phyloP scores from a whole-genome alignment of 2,329 filamentous ascomycete genomes.

The Capronia coronata region DNA sequence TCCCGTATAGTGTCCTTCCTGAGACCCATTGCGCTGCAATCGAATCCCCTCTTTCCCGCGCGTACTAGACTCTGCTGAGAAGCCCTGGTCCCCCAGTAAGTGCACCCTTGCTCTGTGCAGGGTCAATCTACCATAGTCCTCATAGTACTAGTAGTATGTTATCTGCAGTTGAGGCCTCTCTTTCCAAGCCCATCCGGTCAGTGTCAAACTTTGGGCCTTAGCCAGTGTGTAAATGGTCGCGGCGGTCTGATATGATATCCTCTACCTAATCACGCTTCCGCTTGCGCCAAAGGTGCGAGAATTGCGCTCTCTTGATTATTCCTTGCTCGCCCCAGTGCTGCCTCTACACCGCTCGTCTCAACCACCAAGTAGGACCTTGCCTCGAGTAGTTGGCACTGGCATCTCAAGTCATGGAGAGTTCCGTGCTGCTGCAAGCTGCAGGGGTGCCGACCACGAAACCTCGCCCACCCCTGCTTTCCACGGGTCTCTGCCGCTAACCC shows the following conservation, averaged over 20 bases:
- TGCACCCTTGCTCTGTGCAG: background rate
- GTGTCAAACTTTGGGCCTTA: background rate
- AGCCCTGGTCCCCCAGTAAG: background rate
- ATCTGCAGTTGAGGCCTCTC: background rate
- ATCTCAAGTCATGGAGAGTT: too few relatives aligned
- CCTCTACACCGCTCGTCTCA: slow-evolving; percentile 1
- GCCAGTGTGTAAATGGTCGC: background rate
- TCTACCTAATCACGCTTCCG: slow-evolving; percentile 3
- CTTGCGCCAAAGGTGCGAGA: background rate
- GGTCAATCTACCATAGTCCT: background rate
- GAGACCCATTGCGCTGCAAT: too few relatives aligned
- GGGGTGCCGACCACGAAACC: background rate
- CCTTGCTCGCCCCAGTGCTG: background rate
- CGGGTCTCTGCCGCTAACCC: too few relatives aligned
- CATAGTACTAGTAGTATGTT: background rate
- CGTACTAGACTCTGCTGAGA: background rate
- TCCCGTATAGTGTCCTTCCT: background rate
- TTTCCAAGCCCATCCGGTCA: background rate
- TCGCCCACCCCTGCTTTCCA: too few relatives aligned
- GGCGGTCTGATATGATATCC: slow-evolving; percentile 9
- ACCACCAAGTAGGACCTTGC: background rate
- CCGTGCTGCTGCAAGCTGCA: background rate
- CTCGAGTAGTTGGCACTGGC: too few relatives aligned
- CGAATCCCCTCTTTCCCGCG: background rate
- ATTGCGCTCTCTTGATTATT: slow-evolving; percentile 6